Evolutionary conservation across 2,329 filamentous ascomycete species (phyloP), one percentile per base, ranked within the genome.

Genomic region (Colletotrichum neosansevieriae): DNA sequence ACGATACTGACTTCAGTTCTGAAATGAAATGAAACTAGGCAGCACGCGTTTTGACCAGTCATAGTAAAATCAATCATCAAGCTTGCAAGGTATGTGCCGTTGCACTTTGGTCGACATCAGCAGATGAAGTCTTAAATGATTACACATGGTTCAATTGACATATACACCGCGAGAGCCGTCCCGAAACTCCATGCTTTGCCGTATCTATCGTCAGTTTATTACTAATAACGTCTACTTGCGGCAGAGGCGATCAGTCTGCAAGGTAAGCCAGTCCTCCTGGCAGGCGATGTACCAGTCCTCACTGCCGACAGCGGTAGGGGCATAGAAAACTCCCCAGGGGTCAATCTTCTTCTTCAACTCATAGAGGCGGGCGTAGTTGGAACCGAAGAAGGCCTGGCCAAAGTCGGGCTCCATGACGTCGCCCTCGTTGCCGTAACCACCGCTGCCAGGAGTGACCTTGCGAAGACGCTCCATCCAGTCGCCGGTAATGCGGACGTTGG

Each of bases 331-430:
- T 11, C 64, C 63, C 36, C 72, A 60, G 6, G 78, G 77, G 21
- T 79, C 78, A 40, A 74, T 71, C 69, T 74, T 72, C 45, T 74
- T 71, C 73, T 79, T 79, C n/a, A 76, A 72, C 36, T 70, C 66
- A 4, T 72, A 54, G 15, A 78, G 71, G 11, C 71, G 58, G 6
- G 67, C 63, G 38, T 79, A 79, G 54, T 75, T 75, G 12, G 53
- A 47, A 4, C 78, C 78, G 45, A 73, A 79, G 60, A 79, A 79
- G 1, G 72, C 66, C 58, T 75, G 54, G 7, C 67, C 71, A 57
- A 76, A 79, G 17, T 77, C 71, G 1, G 75, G 75, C 56, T 79
- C 75, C 67, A 73, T 73, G 19, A 77, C 69, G 36, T 78, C 75
- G 3, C 75, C 76, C 62, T 79, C 77, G 58, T 76, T 79, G 34